Evolutionary conservation across 176 grass and related monocot species (phyloP).

Genomic region (Bonia amplexicaulis): DNA sequence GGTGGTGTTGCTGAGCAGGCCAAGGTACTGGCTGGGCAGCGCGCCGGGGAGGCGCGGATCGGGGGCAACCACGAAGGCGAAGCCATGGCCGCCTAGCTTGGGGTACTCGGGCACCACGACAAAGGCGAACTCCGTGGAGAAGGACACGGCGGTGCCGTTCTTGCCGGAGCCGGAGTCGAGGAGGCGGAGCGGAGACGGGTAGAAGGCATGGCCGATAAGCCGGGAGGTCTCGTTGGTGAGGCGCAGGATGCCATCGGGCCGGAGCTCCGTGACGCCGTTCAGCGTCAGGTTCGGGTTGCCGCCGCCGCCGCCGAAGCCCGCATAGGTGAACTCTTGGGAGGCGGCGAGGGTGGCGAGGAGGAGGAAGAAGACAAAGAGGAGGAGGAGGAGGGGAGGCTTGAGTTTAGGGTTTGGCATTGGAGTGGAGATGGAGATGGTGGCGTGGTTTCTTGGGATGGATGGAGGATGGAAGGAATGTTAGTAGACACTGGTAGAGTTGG

Average conservation of each 20-base stretch:
- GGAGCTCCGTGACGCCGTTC: slow-evolving; percentile 49
- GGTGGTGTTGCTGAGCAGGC: slow-evolving; percentile 55
- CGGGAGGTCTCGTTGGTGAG: slow-evolving; percentile 72
- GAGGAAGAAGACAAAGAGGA: background rate
- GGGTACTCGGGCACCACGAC: slow-evolving; percentile 72
- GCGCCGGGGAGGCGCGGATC: slow-evolving; percentile 54
- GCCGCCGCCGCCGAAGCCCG: slow-evolving; percentile 36
- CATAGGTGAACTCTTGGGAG: slow-evolving; percentile 54
- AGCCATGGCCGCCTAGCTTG: slow-evolving; percentile 70
- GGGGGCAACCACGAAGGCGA: slow-evolving; percentile 55
- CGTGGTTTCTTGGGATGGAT: background rate
- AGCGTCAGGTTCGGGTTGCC: slow-evolving; percentile 33
- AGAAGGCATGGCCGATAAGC: slow-evolving; percentile 69
- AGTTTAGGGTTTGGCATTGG: slow-evolving; percentile 25
- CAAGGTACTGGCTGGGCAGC: slow-evolving; percentile 81
- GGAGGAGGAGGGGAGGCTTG: background rate
- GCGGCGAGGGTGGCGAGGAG: slow-evolving; percentile 12
- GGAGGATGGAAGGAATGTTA: background rate
- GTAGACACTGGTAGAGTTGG: background rate
- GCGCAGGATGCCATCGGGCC: slow-evolving; percentile 41
- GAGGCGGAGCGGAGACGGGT: slow-evolving; percentile 43
- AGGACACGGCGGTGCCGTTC: slow-evolving; percentile 49
- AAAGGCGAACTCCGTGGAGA: slow-evolving; percentile 77
- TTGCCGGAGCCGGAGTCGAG: slow-evolving; percentile 30
- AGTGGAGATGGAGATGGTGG: background rate